phyloP scores from a whole-genome alignment of 1,284 basidiomycete genomes.

The Marasmius fiardii region DNA sequence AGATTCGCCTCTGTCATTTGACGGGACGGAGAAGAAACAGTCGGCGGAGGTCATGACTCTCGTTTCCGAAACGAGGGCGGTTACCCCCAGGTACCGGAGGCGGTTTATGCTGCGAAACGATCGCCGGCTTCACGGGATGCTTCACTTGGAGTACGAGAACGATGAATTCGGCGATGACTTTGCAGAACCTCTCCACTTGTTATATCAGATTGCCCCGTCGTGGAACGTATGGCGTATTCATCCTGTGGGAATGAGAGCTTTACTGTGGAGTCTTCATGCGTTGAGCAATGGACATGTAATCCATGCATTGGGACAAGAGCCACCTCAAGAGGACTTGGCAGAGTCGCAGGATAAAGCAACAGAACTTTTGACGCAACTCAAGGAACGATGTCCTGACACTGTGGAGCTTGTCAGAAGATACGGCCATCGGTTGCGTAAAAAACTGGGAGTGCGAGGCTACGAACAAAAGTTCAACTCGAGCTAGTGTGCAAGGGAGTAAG shows the following conservation, averaged over 20 bases:
- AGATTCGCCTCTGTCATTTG: slow-evolving; percentile 43
- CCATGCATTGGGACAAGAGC: neutral
- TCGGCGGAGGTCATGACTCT: slow-evolving; percentile 22
- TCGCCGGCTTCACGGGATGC: neutral
- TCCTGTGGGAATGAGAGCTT: slow-evolving; percentile 39
- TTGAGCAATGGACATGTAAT: slow-evolving; percentile 16
- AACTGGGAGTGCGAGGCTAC: too few relatives aligned
- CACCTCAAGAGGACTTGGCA: neutral
- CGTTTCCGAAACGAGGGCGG: slow-evolving; percentile 5
- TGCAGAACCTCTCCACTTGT: slow-evolving; percentile 54
- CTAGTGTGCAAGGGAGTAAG: too few relatives aligned
- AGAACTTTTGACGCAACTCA: neutral
- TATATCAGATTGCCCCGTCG: slow-evolving; percentile 59
- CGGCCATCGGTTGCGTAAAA: too few relatives aligned
- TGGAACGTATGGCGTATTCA: slow-evolving; percentile 71
- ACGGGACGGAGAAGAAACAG: slow-evolving; percentile 15
- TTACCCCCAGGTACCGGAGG: slow-evolving; percentile 13
- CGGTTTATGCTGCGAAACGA: slow-evolving; percentile 13
- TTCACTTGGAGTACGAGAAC: slow-evolving; percentile 10
- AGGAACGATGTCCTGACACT: too few relatives aligned
- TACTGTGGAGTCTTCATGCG: slow-evolving; percentile 28
- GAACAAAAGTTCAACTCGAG: neutral
- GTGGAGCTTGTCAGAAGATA: too few relatives aligned
- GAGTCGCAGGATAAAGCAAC: neutral
- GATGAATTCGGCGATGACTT: slow-evolving; percentile 33